A percentile compares a stretch with the other conserved stretches of the same genome.
These are phyloP conservation scores for Beauveria australis DNA, from an alignment of 2,329 filamentous ascomycete species.

Conservation along the genomic window DNA sequence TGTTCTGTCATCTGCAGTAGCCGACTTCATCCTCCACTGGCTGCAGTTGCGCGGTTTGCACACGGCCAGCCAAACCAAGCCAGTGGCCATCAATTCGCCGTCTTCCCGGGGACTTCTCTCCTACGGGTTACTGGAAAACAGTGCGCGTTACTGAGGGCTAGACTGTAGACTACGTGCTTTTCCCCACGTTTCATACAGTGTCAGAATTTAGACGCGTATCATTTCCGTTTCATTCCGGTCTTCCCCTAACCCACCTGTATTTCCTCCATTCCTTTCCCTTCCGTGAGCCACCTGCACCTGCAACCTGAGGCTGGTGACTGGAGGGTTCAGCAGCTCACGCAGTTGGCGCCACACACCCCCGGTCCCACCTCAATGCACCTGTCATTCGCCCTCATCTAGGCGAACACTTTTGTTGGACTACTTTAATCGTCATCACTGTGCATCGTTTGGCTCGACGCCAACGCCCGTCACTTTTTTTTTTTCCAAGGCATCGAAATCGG, in stretches of 20 bases:
- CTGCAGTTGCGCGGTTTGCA: not conserved
- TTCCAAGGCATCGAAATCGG: not conserved
- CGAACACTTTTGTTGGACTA: not conserved
- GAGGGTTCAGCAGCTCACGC: not conserved
- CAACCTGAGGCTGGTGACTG: not conserved
- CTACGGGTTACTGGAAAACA: not conserved
- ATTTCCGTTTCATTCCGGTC: slow-evolving; percentile 1
- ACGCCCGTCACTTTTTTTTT: not conserved
- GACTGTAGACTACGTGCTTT: not conserved
- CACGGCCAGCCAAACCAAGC: not conserved
- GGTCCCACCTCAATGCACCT: slow-evolving; percentile 3
- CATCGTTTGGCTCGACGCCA: not conserved
- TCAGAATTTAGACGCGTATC: not conserved
- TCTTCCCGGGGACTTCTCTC: not conserved
- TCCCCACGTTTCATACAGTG: not conserved
- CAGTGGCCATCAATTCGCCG: not conserved
- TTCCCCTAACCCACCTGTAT: not conserved
- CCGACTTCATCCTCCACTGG: not conserved
- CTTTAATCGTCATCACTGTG: not conserved
- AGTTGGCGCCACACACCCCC: not conserved
- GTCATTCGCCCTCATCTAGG: not conserved
- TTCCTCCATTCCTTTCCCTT: not conserved
- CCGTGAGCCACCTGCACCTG: not conserved
- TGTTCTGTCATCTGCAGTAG: not conserved
- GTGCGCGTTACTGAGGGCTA: not conserved